Evolutionary conservation across 1,139 yeast species (phyloP).

Genomic region (Diutina mesorugosa): DNA sequence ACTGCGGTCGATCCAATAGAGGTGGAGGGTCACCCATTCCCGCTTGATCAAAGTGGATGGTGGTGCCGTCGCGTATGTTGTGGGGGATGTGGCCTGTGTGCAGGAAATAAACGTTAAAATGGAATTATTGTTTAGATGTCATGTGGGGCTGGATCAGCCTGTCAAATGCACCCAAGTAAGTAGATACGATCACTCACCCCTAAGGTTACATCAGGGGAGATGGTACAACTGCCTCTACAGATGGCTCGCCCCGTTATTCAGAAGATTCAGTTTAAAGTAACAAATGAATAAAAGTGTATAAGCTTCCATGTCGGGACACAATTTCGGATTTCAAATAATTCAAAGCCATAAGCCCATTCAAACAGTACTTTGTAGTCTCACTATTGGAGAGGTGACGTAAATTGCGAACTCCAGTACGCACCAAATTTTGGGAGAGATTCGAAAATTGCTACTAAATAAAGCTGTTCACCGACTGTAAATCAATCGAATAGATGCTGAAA

Average conservation of each 20-base stretch:
- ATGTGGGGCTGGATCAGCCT: background rate
- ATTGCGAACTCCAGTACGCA: background rate
- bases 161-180: background rate
- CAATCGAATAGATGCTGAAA: too few species aligned
- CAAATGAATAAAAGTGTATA: too few species aligned
- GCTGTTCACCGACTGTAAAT: background rate
- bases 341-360: background rate
- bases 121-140: background rate
- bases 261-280: too few species aligned
- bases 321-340: background rate
- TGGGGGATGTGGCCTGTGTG: background rate
- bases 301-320: too few species aligned
- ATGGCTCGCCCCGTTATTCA: too few species aligned
- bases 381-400: background rate
- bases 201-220: too few species aligned
- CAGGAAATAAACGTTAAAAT: background rate
- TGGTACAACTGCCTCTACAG: too few species aligned
- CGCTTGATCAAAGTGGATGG: background rate
- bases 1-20: background rate
- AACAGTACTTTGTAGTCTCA: background rate
- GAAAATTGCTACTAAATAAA: background rate
- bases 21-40: background rate
- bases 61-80: background rate
- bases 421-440: background rate
- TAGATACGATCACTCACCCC: too few species aligned